Conservation (phyloP, 192 early-diverging fungal species). For the Entophlyctis luteolus region DNA sequence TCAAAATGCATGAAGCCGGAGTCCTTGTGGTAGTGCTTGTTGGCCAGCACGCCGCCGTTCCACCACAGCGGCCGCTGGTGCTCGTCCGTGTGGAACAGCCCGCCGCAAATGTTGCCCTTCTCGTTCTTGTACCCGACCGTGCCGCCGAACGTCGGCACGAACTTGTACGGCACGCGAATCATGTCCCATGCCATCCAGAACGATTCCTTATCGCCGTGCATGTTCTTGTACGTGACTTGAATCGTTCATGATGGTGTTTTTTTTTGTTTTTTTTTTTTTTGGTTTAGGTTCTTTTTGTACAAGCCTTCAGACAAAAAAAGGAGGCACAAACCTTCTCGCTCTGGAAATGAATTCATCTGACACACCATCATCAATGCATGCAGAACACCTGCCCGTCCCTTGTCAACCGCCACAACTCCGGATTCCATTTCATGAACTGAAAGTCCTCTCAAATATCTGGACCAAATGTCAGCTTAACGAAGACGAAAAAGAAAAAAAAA, state of each 20-base stretch:
- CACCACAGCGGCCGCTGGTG: constrained; percentile 30
- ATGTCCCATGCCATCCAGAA: constrained; percentile 60
- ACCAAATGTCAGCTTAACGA: constrained; percentile 19
- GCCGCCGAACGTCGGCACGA: constrained; percentile 52
- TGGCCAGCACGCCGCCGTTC: constrained; percentile 39
- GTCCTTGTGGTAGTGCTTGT: constrained; percentile 32
- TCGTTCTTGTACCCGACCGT: constrained; percentile 50
- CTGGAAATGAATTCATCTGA: constrained; percentile 43
- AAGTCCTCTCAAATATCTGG: constrained; percentile 38
- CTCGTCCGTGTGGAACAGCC: constrained; percentile 35
- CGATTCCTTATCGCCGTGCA: constrained; percentile 13
- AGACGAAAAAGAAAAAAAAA: neutral
- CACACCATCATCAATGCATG: constrained; percentile 54
- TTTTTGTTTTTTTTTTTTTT: neutral
- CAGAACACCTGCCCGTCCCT: constrained; percentile 39
- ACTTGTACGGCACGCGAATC: constrained; percentile 57
- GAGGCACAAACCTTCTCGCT: constrained; percentile 26
- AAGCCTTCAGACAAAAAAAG: neutral
- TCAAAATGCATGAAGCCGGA: constrained; percentile 20
- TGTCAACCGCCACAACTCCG: constrained; percentile 65
- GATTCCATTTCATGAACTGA: constrained; percentile 62
- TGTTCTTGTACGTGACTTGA: neutral
- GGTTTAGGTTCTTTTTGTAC: neutral
- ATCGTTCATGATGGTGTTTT: no score
- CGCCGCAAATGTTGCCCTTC: constrained; percentile 25